A percentile compares a stretch with the other conserved stretches of the same genome.
These are phyloP conservation scores for Athelia psychrophila DNA, from an alignment of 1,284 basidiomycete species.

Conservation along the genomic window DNA sequence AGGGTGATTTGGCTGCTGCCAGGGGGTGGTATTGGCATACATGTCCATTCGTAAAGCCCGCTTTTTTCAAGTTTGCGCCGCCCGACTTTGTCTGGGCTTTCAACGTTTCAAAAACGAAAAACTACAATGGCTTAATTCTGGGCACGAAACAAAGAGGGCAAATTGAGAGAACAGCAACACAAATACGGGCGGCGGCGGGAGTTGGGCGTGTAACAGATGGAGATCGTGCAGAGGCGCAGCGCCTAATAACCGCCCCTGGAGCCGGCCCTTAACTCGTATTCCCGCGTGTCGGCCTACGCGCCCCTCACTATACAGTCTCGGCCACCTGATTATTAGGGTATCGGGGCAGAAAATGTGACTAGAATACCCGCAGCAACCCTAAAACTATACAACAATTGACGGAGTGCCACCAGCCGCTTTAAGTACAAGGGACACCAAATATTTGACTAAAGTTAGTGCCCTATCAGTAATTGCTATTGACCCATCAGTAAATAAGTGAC, in stretches of 20 bases:
- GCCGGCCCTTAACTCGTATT: not conserved
- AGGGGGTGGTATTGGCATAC: slow-evolving; percentile 49
- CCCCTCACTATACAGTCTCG: too few species aligned
- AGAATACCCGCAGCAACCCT: too few species aligned
- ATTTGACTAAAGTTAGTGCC: too few species aligned
- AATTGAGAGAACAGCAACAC: not conserved
- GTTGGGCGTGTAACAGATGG: not conserved
- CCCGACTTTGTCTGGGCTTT: slow-evolving; percentile 28
- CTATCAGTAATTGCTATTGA: too few species aligned
- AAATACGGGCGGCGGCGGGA: not conserved
- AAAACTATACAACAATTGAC: too few species aligned
- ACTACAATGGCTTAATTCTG: slow-evolving; percentile 53
- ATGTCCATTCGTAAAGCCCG: slow-evolving; percentile 48
- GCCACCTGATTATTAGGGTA: too few species aligned
- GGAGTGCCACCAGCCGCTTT: too few species aligned
- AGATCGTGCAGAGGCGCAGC: not conserved
- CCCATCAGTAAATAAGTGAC: too few species aligned
- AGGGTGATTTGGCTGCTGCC: slow-evolving; percentile 46
- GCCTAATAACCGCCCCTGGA: not conserved
- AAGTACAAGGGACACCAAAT: too few species aligned
- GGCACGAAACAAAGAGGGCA: slow-evolving; percentile 24
- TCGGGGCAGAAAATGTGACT: too few species aligned
- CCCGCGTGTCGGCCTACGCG: not conserved
- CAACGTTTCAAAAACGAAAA: slow-evolving; percentile 22
- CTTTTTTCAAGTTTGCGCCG: slow-evolving; percentile 34